A percentile compares a stretch with the other conserved stretches of the same genome.
phyloP scores from a whole-genome alignment of 805 yeast genomes.

The Torulaspora microellipsoides region DNA sequence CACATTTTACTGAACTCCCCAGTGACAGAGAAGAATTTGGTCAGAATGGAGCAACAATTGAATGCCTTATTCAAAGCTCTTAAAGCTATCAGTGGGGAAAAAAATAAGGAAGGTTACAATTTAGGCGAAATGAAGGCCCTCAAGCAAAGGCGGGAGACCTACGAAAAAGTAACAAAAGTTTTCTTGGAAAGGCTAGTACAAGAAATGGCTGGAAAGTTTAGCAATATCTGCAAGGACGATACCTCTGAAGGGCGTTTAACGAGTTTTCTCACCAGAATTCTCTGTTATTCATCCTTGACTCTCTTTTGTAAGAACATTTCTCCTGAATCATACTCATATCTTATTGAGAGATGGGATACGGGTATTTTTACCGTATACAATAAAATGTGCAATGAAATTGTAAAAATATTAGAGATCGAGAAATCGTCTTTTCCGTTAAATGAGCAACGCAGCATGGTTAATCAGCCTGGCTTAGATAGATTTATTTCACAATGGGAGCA shows the following conservation, averaged over 20 bases:
- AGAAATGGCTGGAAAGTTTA: constrained; percentile 44
- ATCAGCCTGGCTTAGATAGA: constrained; percentile 6
- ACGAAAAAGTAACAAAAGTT: constrained; percentile 49
- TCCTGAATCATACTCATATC: constrained; percentile 40
- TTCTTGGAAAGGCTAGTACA: constrained; percentile 46
- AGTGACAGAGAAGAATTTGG: constrained; percentile 43
- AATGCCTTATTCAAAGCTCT: constrained; percentile 59
- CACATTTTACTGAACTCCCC: constrained; percentile 42
- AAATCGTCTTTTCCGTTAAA: neutral
- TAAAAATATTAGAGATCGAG: constrained; percentile 1
- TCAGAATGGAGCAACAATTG: constrained; percentile 53
- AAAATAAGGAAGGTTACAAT: constrained; percentile 39
- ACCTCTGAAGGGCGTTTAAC: constrained; percentile 29
- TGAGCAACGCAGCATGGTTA: constrained; percentile 1
- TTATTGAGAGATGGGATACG: constrained; percentile 41
- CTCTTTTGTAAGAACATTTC: constrained; percentile 59
- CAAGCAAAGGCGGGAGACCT: constrained; percentile 56
- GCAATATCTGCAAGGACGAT: constrained; percentile 33
- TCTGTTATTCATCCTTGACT: constrained; percentile 46
- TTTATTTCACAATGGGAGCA: constrained; percentile 5
- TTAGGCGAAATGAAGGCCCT: constrained; percentile 68
- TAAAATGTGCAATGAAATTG: constrained; percentile 18
- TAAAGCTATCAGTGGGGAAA: constrained; percentile 52
- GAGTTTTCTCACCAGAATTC: constrained; percentile 36
- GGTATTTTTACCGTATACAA: constrained; percentile 36